Percentiles rank a stretch among this genome's conserved stretches.
Conservation (phyloP, 73 alveolate species). For the Paramecium sonneborni region DNA sequence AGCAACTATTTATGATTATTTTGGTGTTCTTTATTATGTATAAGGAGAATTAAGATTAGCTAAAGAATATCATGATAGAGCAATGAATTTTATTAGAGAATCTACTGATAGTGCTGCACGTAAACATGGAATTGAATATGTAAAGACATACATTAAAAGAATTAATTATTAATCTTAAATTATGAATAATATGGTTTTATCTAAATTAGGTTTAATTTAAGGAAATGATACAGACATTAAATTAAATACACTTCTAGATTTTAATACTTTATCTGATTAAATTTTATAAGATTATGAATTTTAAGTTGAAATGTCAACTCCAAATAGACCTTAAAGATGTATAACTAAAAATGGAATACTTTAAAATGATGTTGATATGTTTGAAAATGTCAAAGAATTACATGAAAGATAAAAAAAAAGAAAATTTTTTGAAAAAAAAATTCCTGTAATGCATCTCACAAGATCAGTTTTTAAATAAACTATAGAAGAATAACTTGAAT, state of each 20-base stretch:
- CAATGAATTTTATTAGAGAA: conserved; percentile 34
- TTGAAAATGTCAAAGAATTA: conserved; percentile 2
- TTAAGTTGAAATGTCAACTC: conserved; percentile 36
- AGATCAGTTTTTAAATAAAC: not conserved
- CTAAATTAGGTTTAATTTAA: conserved; percentile 26
- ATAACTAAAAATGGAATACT: conserved; percentile 21
- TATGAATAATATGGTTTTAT: not conserved
- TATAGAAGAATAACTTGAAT: conserved; percentile 41
- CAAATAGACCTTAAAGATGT: conserved; percentile 10
- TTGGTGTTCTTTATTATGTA: conserved; percentile 18
- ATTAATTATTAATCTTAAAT: not conserved
- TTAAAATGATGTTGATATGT: not conserved
- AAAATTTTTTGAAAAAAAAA: conserved; percentile 44
- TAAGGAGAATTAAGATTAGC: conserved; percentile 24
- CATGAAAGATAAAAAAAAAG: conserved; percentile 42
- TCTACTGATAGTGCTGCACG: conserved; percentile 26
- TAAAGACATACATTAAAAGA: not conserved
- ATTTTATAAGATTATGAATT: conserved; percentile 28
- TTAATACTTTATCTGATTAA: not conserved
- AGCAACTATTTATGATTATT: conserved; percentile 13
- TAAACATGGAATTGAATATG: conserved; percentile 46
- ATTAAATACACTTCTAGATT: not conserved
- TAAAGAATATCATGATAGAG: conserved; percentile 50
- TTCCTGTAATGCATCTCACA: conserved; percentile 32
- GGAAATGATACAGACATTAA: conserved; percentile 29